These are phyloP conservation scores for Aspergillus unguis DNA, from an alignment of 2,329 filamentous ascomycete genomes.

Conservation along the genomic window DNA sequence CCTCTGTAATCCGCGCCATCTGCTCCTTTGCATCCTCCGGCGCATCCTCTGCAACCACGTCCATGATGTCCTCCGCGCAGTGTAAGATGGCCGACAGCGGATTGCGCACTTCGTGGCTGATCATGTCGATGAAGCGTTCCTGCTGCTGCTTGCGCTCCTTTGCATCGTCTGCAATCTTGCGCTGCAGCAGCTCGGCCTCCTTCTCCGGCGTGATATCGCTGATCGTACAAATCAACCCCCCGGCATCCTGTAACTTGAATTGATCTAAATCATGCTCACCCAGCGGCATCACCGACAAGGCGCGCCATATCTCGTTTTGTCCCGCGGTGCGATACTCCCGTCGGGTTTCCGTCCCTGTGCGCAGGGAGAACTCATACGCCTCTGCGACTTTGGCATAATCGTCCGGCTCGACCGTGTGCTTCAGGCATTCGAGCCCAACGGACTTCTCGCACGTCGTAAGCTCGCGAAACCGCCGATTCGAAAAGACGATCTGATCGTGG, in stretches of 20 bases:
- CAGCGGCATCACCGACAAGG: constrained; percentile 18
- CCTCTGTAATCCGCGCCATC: constrained; percentile 60
- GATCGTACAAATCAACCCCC: constrained; percentile 45
- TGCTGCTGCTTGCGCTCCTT: constrained; percentile 76
- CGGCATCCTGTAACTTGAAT: constrained; percentile 7
- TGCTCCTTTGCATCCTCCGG: constrained; percentile 39
- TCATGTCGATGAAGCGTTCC: constrained; percentile 77
- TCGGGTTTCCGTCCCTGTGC: constrained; percentile 11
- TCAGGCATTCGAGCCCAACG: constrained; percentile 16
- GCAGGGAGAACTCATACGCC: constrained; percentile 12
- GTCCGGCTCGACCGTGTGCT: constrained; percentile 19
- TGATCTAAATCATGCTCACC: constrained; percentile 8
- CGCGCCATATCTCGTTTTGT: constrained; percentile 19
- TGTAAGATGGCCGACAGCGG: constrained; percentile 57
- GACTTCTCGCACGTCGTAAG: constrained; percentile 9
- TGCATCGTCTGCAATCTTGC: constrained; percentile 72
- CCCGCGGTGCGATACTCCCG: constrained; percentile 24
- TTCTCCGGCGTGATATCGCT: constrained; percentile 86
- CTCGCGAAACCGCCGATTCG: constrained; percentile 22
- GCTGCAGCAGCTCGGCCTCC: constrained; percentile 77
- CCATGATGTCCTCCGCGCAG: constrained; percentile 51
- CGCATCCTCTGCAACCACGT: constrained; percentile 17
- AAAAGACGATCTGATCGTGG: constrained; percentile 18
- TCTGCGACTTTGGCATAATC: constrained; percentile 17
- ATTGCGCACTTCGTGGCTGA: constrained; percentile 56